Evolutionary conservation across 2,329 filamentous ascomycete genomes (phyloP), one percentile per base, ranked within the genome.

Genomic region (Ramularia collo-cygni): DNA sequence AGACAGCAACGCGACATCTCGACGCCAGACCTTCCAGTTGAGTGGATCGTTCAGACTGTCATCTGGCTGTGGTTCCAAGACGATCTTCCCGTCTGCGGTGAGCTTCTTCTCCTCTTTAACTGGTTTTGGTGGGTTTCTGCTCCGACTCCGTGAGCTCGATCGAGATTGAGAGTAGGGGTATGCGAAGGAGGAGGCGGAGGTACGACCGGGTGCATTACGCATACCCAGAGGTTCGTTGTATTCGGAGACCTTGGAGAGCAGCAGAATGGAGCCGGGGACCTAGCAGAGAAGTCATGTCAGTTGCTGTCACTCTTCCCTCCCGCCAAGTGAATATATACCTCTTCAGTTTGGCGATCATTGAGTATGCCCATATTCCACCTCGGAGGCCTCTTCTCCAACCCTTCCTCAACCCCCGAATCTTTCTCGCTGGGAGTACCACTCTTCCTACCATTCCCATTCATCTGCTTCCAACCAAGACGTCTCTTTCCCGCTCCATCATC

Each of bases 31-130:
- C 0, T 85, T 80, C 90, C 90, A 96, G 60, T 96, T 96, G 41
- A 96, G 67, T 1, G 90, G 90, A 55, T 96, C 90, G 50, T 96
- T 95, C 37, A 74, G 70, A 0, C 85, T 88, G 37, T 95, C 88
- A 44, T 95, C 88, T 0, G 90, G 90, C 59, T 96, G 90, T 0
- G 90, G 90, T 0, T 93, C 83, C 10, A 96, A 69, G 40, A 96
- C 87, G 54, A 95, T 87, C 46, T 77, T 75, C 12, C 88, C 88
- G 59, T 95, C 83, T 26, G 74, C 65, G 2, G 88, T 95, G 50
- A 72, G 82, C 69, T 95, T 95, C 65, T 79, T 77, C 32, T 68
- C 68, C 9, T 52, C 47, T 1, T 35, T 28, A n/a, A n/a, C n/a
- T n/a, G n/a, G n/a, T 2, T 34, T 19, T 8, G 44, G 35, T 4